Conservation (phyloP, 441 rosid genomes). For the Mallotus japonicus region DNA sequence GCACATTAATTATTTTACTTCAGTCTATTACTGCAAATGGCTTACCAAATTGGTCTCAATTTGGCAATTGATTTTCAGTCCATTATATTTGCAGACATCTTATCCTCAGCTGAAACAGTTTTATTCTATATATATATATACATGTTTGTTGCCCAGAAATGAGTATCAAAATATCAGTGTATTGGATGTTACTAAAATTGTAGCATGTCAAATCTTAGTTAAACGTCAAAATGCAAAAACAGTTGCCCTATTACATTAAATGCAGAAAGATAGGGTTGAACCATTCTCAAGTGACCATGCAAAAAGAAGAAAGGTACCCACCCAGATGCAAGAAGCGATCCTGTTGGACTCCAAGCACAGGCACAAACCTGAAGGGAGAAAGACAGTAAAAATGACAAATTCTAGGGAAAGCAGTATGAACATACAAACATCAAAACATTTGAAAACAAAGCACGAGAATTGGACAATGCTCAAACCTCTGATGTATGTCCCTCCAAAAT, state of each 20-base stretch:
- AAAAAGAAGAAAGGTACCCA: conserved; percentile 38
- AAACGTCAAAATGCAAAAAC: conserved; percentile 6
- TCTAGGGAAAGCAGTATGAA: neutral
- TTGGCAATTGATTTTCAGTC: conserved; percentile 4
- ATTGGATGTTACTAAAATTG: neutral
- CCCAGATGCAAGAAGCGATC: conserved; percentile 99
- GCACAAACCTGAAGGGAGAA: conserved; percentile 76
- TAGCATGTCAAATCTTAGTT: neutral
- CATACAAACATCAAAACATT: neutral
- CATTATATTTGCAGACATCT: neutral
- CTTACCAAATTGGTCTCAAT: neutral
- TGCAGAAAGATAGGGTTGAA: neutral
- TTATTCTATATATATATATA: too few relatives aligned
- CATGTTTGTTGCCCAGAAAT: neutral
- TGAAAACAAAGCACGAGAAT: neutral
- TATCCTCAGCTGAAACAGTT: neutral
- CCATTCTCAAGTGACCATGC: conserved; percentile 6
- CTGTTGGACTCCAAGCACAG: conserved; percentile 98
- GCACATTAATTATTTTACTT: neutral
- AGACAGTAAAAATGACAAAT: neutral
- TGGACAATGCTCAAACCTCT: conserved; percentile 59
- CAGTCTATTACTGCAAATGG: neutral
- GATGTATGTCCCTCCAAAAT: conserved; percentile 95
- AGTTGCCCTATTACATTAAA: conserved; percentile 1
- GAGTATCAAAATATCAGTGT: neutral